Evolutionary conservation across 116 monocot genomes (phyloP), one percentile per base, ranked within the genome.

Genomic region (Cymodocea nodosa): DNA sequence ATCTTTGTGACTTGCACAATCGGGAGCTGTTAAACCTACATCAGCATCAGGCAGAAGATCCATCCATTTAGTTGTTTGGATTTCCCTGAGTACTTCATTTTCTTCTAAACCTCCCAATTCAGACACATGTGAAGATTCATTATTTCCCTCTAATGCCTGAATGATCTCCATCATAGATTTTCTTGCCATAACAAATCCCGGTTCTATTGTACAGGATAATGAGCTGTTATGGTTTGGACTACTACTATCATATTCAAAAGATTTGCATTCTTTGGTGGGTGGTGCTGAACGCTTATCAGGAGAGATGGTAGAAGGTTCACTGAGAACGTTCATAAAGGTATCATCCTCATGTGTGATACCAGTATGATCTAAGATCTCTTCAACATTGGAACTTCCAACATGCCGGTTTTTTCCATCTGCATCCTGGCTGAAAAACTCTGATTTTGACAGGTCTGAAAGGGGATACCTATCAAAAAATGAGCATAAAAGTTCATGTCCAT

Each of bases 181-280:
- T 15, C 65, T 56, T 22, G 68, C 72, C 50, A 60, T 74, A 6
- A 75, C 82, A 24, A 68, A 63, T 37, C 84, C 81, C 16, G 75
- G 52, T 18, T 81, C 84, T 49, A 60, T 37, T 54, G 65, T 76
- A 77, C 67, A 73, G 59, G 51, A 73, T 62, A 80, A 80, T 69
- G 56, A 30, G 4, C 67, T 82, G 48, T 78, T 90, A 61, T 88
- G 92, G 64, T 86, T 70, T 39, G 92, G 92, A 63, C 89, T 91
- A 23, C 83, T 80, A 75, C 77, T 65, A 62, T 79, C 82, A 79
- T 77, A 86, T 24, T 75, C 74, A 50, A 59, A 20, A 2, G 77
- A 44, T 50, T 75, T 72, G 35, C 75, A 9, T 24, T 70, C 12
- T 19, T 66, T 30, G 59, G 59, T 35, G 20, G 82, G 56, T n/a